Base-by-base conservation (phyloP, 306 rosid genomes). In the Mimosa pudica region DNA sequence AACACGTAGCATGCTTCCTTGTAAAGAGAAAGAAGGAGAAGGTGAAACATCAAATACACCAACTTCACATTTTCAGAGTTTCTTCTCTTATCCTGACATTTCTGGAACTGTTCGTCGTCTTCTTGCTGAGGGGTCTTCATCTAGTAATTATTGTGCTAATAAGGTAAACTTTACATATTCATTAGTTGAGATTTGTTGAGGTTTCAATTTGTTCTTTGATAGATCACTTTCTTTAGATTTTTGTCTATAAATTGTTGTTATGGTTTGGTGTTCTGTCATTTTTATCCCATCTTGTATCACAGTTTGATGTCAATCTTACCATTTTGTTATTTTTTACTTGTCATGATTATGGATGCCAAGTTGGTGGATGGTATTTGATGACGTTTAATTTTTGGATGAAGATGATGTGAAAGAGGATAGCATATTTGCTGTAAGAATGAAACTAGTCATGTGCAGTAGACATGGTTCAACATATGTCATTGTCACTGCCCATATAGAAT, bases 1-100 rank as follows among this genome's bases (percentile, higher is more conserved):
- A 7, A 81, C 82, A 6, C 82, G 68, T 17, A 91, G 93, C 55
- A 82, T 87, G 89, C 94, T 95, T 44, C 99, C 99, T 0, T 95
- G 99, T 71, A 66, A 49, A 14, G 81, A 44, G 0, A 2, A 72
- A 2, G 63, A 49, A 78, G 79, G 33, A 9, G 65, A 61, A 70
- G 12, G 70, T 0, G 68, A 35, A 54, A 60, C 51, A 32, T 18
- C 82, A 38, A 17, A 64, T 58, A 71, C 64, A 38, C 52, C 77
- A 16, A 67, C 79, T 24, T 55, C 47, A 45, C 92, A 90, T 86
- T 83, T 85, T 38, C 88, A 82, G 73, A 90, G 74, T 0, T 83
- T 8, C 80, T 87, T 85, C 81, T 86, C 87, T 73, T 77, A 49
- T 42, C 35, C 85, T 51, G 2, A 41, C 63, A 71, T 79, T 44